Base-by-base conservation (phyloP, 768 basidiomycete species). In the Naganishia antarctica region DNA sequence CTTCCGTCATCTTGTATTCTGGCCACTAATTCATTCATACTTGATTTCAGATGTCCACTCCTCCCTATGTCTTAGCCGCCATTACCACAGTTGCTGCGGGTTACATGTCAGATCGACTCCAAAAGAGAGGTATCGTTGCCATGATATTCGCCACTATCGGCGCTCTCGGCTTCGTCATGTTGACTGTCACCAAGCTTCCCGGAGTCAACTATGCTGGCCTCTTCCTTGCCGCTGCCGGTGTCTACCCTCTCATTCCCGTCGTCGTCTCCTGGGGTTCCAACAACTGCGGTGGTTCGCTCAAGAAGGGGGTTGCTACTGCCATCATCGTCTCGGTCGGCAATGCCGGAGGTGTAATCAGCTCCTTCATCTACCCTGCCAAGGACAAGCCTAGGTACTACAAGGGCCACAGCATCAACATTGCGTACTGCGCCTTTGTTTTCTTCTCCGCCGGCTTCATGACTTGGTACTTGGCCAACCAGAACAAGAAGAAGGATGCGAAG, bases 241-340 rank as follows among this genome's bases (percentile, higher is more conserved):
- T 68, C 15, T 70, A 70, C 63, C 71, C 71, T 5, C 53, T 72
- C 4, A 70, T 72, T 50, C 69, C 69, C 26, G 34, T 70, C 29
- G 64, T 69, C 48, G 66, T 72, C 44, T 67, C 71, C 0, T 70
- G 69, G 69, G 66, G 63, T 34, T 68, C 69, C 41, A 70, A 70
- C 64, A 72, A 72, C 64, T 49, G 46, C 25, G 68, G 71, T 57
- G 70, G 70, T 31, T 68, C 68, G 13, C 61, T 71, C 50, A 71
- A 71, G 59, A 67, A 69, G 62, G 70, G 66, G 46, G 64, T 69
- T 28, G 70, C 60, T 15, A 61, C 68, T 31, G 70, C 70, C 26
- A 69, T 71, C 53, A 67, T 70, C 50, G 66, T 72, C 58, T 68
- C 67, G 0, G 25, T 69, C 58, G 69, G 69, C 26, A 72, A 72